These are phyloP conservation scores for Saksenaea vasiformis DNA, from an alignment of 371 early-diverging fungal species.

Conservation along the genomic window DNA sequence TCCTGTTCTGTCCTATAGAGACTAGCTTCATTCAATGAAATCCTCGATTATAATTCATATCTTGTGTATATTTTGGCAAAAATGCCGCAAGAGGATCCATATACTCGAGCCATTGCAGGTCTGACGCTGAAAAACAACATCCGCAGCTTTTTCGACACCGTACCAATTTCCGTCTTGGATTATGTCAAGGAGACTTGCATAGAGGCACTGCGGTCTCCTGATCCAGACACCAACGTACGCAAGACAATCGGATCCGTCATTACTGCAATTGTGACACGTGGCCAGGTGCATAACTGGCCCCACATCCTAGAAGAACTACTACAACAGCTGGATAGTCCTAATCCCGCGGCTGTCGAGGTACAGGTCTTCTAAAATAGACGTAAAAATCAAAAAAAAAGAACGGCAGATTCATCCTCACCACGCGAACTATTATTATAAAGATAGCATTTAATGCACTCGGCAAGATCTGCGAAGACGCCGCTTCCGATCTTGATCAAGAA, in stretches of 20 bases:
- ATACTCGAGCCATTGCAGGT: slow-evolving; percentile 83
- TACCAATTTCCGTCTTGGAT: slow-evolving; percentile 62
- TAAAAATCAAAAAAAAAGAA: no score
- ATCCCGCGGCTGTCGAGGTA: slow-evolving; percentile 76
- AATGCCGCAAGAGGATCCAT: slow-evolving; percentile 54
- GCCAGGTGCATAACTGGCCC: slow-evolving; percentile 76
- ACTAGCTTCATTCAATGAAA: slow-evolving; percentile 73
- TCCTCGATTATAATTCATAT: slow-evolving; percentile 89
- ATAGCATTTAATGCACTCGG: slow-evolving; percentile 81
- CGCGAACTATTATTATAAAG: slow-evolving; percentile 39
- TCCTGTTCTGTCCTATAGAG: slow-evolving; percentile 51
- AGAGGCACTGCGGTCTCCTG: slow-evolving; percentile 66
- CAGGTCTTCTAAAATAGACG: no score
- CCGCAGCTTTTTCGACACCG: slow-evolving; percentile 51
- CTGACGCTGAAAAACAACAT: slow-evolving; percentile 87
- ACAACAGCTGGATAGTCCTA: slow-evolving; percentile 62
- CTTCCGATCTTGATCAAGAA: slow-evolving; percentile 73
- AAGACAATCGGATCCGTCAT: slow-evolving; percentile 66
- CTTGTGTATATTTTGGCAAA: slow-evolving; percentile 78
- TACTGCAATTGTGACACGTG: slow-evolving; percentile 79
- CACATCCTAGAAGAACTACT: slow-evolving; percentile 72
- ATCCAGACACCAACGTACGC: slow-evolving; percentile 66
- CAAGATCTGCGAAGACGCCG: slow-evolving; percentile 92
- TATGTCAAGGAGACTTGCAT: slow-evolving; percentile 69
- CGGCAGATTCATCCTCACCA: not conserved